Percentiles rank a stretch among this genome's conserved stretches.
phyloP scores from a whole-genome alignment of 768 basidiomycete species.

The Neoboletus subvelutipes region DNA sequence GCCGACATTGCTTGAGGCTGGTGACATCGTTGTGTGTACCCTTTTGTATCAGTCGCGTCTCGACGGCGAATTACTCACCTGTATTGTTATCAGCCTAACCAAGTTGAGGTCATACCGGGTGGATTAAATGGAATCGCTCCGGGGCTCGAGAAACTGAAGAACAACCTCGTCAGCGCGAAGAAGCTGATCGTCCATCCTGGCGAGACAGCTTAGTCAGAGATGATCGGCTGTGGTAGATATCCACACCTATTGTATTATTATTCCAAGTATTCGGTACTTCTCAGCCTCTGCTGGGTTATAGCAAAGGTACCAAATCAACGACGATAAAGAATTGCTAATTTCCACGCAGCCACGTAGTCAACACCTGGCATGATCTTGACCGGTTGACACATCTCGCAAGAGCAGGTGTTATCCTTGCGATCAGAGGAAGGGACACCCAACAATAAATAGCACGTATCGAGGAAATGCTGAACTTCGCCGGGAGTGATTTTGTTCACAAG shows the following conservation, averaged over 20 bases:
- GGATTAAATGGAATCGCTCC: conserved; percentile 37
- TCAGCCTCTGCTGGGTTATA: neutral
- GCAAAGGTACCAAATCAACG: neutral
- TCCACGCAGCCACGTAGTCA: neutral
- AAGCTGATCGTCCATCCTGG: conserved; percentile 28
- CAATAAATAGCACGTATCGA: no score
- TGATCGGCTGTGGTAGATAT: neutral
- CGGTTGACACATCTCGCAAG: neutral
- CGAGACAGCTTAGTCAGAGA: conserved; percentile 25
- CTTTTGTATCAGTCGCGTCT: neutral
- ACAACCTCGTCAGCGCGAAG: conserved; percentile 39
- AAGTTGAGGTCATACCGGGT: conserved; percentile 32
- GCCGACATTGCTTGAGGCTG: conserved; percentile 10
- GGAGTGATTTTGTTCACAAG: neutral
- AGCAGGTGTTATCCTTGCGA: no score
- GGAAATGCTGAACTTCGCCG: neutral
- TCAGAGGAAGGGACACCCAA: no score
- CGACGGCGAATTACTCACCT: neutral
- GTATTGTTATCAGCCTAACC: conserved; percentile 13
- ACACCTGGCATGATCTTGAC: neutral
- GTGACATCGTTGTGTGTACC: conserved; percentile 17
- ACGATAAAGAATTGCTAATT: neutral
- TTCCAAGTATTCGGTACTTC: neutral
- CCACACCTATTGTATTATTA: neutral
- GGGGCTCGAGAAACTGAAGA: conserved; percentile 35